phyloP scores from a whole-genome alignment of 495 filamentous ascomycete species.

The Letharia lupina region DNA sequence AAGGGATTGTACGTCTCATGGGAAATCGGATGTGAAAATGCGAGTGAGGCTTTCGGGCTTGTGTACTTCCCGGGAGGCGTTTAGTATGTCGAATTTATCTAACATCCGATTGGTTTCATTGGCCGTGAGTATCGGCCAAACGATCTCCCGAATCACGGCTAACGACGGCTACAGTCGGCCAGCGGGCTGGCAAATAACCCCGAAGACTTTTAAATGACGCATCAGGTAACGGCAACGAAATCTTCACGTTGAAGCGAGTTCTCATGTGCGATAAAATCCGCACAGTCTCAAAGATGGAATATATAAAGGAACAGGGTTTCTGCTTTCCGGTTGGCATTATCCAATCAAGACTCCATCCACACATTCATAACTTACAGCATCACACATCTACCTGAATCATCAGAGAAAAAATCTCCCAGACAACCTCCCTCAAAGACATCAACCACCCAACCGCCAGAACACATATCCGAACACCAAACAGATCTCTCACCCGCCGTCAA shows the following conservation, averaged over 20 bases:
- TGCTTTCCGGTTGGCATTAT: neutral
- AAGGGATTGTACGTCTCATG: too few species aligned
- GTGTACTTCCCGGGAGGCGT: too few species aligned
- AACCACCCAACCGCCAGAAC: neutral
- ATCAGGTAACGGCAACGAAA: too few species aligned
- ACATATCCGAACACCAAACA: neutral
- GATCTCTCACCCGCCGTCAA: neutral
- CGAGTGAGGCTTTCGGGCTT: too few species aligned
- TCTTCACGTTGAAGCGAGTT: neutral
- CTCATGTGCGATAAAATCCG: neutral
- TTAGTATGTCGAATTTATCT: too few species aligned
- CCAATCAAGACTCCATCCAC: neutral
- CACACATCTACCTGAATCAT: neutral
- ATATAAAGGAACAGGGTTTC: neutral
- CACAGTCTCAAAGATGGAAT: neutral
- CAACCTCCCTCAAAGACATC: neutral
- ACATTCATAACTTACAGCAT: neutral
- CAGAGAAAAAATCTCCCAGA: neutral
- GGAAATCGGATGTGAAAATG: too few species aligned
- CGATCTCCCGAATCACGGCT: too few species aligned
- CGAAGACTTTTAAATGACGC: too few species aligned
- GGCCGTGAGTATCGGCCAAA: too few species aligned
- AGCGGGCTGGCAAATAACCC: too few species aligned
- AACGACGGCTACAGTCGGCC: too few species aligned
- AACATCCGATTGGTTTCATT: too few species aligned